phyloP scores from a whole-genome alignment of 1,284 basidiomycete species.

The Cutaneotrichosporon sp. region DNA sequence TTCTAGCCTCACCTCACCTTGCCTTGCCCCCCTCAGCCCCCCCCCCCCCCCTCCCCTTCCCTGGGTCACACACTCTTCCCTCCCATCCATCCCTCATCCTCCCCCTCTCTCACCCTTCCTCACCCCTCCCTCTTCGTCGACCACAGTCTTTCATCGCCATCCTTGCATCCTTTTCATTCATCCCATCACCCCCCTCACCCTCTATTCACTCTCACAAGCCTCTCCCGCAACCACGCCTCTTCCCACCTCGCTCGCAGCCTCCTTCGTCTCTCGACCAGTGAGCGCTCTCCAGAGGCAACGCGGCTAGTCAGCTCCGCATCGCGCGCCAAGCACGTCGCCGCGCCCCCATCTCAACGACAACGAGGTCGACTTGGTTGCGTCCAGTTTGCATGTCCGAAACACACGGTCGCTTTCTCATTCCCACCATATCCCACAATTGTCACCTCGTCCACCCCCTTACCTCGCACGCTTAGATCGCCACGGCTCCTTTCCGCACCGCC shows the following conservation, averaged over 20 bases:
- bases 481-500: background rate
- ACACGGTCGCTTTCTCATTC: constrained; percentile 1
- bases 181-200: background rate
- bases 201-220: background rate
- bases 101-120: background rate
- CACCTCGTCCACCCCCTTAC: background rate
- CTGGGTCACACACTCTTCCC: no score
- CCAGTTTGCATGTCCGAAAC: constrained; percentile 3
- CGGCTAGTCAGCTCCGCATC: background rate
- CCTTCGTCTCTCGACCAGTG: background rate
- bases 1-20: no score
- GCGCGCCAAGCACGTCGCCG: background rate
- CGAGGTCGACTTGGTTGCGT: background rate
- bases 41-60: background rate
- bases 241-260: background rate
- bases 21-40: no score
- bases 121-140: no score
- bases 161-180: background rate
- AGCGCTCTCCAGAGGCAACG: background rate
- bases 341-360: background rate
- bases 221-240: background rate
- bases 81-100: background rate
- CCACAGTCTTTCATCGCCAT: background rate
- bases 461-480: background rate
- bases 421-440: background rate